phyloP scores from a whole-genome alignment of 352 stramenopile species.

The Globisporangium orthogonon region DNA sequence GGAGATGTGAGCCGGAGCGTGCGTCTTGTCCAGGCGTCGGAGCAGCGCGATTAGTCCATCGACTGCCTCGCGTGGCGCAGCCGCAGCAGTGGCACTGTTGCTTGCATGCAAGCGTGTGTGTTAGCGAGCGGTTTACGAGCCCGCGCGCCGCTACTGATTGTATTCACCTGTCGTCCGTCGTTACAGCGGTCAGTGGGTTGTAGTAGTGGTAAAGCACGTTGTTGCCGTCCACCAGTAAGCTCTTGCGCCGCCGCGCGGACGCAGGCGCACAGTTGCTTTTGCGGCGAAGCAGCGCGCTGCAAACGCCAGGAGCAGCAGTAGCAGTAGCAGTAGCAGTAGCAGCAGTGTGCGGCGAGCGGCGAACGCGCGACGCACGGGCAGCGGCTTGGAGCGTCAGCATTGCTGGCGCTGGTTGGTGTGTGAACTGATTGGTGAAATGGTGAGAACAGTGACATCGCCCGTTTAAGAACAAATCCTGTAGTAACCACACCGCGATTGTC shows the following conservation, averaged over 20 bases:
- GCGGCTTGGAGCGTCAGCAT: no score
- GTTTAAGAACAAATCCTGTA: no score
- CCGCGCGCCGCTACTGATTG: not conserved
- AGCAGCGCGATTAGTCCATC: slow-evolving; percentile 39
- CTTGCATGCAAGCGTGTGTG: no score
- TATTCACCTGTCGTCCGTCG: slow-evolving; percentile 23
- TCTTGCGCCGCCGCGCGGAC: slow-evolving; percentile 12
- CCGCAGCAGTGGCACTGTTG: no score
- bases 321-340: not conserved
- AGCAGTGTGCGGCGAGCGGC: not conserved
- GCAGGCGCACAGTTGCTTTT: not conserved
- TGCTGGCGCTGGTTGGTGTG: no score
- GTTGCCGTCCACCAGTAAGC: slow-evolving; percentile 55
- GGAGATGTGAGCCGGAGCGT: slow-evolving; percentile 39
- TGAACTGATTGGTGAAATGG: no score
- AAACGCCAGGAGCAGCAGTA: not conserved
- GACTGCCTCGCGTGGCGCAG: slow-evolving; percentile 28
- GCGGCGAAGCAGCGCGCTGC: not conserved
- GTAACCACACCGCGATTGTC: no score
- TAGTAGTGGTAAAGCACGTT: slow-evolving; percentile 60
- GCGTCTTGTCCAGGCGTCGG: slow-evolving; percentile 37
- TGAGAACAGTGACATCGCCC: no score
- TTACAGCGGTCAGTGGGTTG: slow-evolving; percentile 24
- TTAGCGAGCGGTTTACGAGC: not conserved
- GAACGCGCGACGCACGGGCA: no score